Evolutionary conservation across 139 green algal species (phyloP).

Genomic region (Zygnema cylindricum): DNA sequence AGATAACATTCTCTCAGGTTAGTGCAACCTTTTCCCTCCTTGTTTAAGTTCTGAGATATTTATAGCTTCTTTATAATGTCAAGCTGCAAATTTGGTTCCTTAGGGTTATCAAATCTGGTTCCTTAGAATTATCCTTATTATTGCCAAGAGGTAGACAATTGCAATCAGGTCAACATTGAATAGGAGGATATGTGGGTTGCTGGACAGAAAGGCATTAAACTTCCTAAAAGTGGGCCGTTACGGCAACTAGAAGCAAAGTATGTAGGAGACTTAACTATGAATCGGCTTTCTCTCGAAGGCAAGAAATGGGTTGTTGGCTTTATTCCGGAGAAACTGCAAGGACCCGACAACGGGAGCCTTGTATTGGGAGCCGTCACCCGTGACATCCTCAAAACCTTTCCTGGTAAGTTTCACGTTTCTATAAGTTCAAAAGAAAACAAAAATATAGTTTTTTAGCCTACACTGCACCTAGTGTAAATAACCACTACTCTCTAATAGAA

Average conservation of each 20-base stretch:
- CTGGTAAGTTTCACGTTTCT: not conserved
- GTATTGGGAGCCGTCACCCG: not conserved
- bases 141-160: not conserved
- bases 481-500: too few species aligned
- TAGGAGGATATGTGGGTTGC: not conserved
- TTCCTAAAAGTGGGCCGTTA: not conserved
- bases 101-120: not conserved
- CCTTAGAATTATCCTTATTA: not conserved
- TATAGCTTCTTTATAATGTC: not conserved
- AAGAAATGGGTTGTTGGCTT: constrained; percentile 15
- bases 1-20: not conserved
- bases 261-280: constrained; percentile 17
- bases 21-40: not conserved
- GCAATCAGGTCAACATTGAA: too few species aligned
- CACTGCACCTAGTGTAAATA: too few species aligned
- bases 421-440: too few species aligned
- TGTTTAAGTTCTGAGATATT: not conserved
- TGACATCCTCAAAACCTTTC: not conserved
- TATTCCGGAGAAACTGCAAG: not conserved
- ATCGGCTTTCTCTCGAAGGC: not conserved
- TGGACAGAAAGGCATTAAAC: not conserved
- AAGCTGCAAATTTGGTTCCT: not conserved
- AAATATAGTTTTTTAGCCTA: too few species aligned
- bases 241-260: not conserved
- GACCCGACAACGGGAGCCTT: not conserved